Conservation (phyloP, 2,329 filamentous ascomycete genomes). For the Aureobasidium lini region DNA sequence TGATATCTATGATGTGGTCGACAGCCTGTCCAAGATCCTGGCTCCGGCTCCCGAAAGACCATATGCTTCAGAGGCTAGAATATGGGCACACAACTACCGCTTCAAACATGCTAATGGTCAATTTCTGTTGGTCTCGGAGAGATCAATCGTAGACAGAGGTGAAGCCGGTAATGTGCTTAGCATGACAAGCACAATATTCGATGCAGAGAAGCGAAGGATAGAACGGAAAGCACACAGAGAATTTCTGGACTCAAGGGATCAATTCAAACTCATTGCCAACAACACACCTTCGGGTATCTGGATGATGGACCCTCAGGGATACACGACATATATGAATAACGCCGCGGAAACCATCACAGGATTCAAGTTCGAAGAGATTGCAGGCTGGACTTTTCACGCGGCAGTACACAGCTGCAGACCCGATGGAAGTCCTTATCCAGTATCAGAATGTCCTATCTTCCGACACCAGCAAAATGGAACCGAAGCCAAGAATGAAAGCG, state of each 20-base stretch:
- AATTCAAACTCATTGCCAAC: constrained; percentile 9
- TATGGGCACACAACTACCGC: constrained; percentile 8
- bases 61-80: constrained; percentile 1
- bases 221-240: constrained; percentile 8
- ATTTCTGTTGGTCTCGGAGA: background rate
- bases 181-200: constrained; percentile 11
- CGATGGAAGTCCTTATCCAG: constrained; percentile 13
- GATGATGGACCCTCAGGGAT: constrained; percentile 13
- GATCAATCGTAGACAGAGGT: constrained; percentile 6
- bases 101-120: constrained; percentile 3
- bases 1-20: background rate
- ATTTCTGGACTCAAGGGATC: constrained; percentile 8
- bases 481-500: constrained; percentile 8
- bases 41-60: background rate
- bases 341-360: constrained; percentile 14
- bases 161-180: constrained; percentile 3
- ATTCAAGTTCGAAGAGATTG: constrained; percentile 13
- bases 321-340: constrained; percentile 13
- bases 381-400: constrained; percentile 14
- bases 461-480: constrained; percentile 11
- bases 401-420: constrained; percentile 11
- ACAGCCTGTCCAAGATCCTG: background rate
- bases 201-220: constrained; percentile 5
- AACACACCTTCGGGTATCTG: constrained; percentile 14
- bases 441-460: constrained; percentile 13